Evolutionary conservation across 331 rosid species (phyloP), one percentile per base, ranked within the genome.

Genomic region (Rosa hybrid): DNA sequence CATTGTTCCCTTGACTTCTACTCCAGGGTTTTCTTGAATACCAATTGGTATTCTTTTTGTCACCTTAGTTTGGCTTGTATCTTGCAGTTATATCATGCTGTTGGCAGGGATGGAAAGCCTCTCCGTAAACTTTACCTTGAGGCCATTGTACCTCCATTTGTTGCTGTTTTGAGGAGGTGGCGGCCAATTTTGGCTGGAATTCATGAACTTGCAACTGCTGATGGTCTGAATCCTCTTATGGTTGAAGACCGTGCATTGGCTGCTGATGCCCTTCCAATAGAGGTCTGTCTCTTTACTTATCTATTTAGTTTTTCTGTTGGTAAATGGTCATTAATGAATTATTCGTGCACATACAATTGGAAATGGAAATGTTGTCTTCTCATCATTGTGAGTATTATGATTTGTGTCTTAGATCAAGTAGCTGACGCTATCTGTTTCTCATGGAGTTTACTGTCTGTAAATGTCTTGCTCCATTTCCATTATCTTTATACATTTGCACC

Each of bases 121-220:
- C 92, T 90, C 69, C 99, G 99, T 45, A 93, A 88, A 76, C 84
- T 77, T 84, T 96, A 93, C 85, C 89, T 96, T 75, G 99, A 96
- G 90, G 89, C 92, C 81, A 88, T 93, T 86, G 78, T 91, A 77
- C 97, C 97, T 9, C 97, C 99, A 67, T 93, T 89, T 89, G 92
- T 94, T 76, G 97, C 94, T 81, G 87, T 96, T 87, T 83, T 93
- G 85, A 91, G 99, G 88, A 93, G 97, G 88, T 96, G 99, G 99
- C 83, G 97, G 51, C 99, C 99, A 44, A 79, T 90, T 83, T 87
- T 96, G 88, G 96, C 97, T 74, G 97, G 94, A 86, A 93, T 93
- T 87, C 97, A 93, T 81, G 99, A 96, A 86, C 98, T 96, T 78
- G 94, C 98, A 71, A 88, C 92, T 81, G 88, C 94, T 71, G 99